Evolutionary conservation across 768 basidiomycete genomes (phyloP), one percentile per base, ranked within the genome.

Genomic region (Trametes sanguinea): DNA sequence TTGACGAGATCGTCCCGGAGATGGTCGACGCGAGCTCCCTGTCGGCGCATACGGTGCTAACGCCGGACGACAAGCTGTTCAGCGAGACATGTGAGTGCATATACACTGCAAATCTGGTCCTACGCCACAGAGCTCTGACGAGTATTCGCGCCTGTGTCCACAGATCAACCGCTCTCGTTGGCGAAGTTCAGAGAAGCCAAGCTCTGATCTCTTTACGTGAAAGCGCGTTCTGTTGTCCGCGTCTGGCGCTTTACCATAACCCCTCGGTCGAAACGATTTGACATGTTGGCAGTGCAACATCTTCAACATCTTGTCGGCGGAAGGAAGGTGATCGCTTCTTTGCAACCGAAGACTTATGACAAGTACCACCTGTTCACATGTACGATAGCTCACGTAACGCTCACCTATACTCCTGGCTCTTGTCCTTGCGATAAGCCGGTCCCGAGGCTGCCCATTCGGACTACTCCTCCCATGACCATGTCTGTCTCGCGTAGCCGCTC

Each of bases 11-110:
- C 53, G 84, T 86, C 0, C 91, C 90, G 0, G 84, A 86, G 44
- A 94, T 98, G 94, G 92, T 97, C 4, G 93, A 97, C 62, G 85
- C 86, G 4, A 84, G 84, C 2, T 86, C 84, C 53, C 75, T 95
- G 33, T 76, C 79, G 52, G 72, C 79, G 22, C 92, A 92, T 66
- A 73, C 85, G 22, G 86, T 84, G 2, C 69, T 83, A 3, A 85
- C 87, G 1, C 90, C 92, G 0, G 79, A 76, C 4, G 91, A 92
- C 71, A 81, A 80, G 14, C 78, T 94, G 27, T 95, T 88, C 71
- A 82, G 87, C 46, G 76, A 73, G 44, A 95, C 92, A 62, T 96
- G 94, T 95, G 70, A 76, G 92, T 73, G 14, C n/a, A 13, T 54
- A 37, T n/a, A 16, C 6, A 16, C 7, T 2, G 9, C 27, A 22